phyloP scores from a whole-genome alignment of 208 protist species.

The Trypanosoma scelopori region DNA sequence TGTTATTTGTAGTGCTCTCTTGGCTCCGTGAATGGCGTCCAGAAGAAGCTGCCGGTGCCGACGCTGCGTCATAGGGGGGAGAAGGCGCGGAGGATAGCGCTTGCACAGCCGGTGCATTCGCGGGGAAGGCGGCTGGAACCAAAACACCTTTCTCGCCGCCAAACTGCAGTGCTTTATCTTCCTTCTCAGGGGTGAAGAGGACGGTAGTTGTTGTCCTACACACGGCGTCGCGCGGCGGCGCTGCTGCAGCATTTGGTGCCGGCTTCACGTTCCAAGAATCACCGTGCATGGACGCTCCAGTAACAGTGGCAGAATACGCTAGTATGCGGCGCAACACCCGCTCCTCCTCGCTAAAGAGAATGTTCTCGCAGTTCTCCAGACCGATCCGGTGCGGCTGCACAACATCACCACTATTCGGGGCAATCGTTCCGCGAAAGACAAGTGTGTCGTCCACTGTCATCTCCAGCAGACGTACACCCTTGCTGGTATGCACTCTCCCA shows the following conservation, averaged over 20 bases:
- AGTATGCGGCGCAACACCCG: constrained; percentile 31
- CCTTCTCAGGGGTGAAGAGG: constrained; percentile 2
- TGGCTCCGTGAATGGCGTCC: background rate
- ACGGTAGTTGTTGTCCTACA: constrained; percentile 9
- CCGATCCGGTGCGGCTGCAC: constrained; percentile 25
- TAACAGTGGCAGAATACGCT: background rate
- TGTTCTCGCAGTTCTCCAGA: constrained; percentile 69
- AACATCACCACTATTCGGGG: constrained; percentile 45
- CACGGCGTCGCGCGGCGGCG: background rate
- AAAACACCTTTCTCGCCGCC: constrained; percentile 17
- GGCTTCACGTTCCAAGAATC: background rate
- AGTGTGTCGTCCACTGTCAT: constrained; percentile 68
- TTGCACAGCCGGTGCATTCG: background rate
- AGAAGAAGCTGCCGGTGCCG: background rate
- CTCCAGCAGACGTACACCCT: constrained; percentile 82
- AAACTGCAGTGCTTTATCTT: constrained; percentile 10
- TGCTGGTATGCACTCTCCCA: constrained; percentile 81
- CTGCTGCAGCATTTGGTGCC: background rate
- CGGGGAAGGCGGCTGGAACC: background rate
- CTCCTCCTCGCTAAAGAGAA: constrained; percentile 62
- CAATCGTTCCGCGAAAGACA: constrained; percentile 85
- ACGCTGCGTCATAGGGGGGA: no score
- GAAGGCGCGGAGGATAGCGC: no score
- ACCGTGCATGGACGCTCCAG: background rate
- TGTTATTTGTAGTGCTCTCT: background rate